Evolutionary conservation across 768 basidiomycete genomes (phyloP).

Genomic region (Naganishia vaughanmartiniae): DNA sequence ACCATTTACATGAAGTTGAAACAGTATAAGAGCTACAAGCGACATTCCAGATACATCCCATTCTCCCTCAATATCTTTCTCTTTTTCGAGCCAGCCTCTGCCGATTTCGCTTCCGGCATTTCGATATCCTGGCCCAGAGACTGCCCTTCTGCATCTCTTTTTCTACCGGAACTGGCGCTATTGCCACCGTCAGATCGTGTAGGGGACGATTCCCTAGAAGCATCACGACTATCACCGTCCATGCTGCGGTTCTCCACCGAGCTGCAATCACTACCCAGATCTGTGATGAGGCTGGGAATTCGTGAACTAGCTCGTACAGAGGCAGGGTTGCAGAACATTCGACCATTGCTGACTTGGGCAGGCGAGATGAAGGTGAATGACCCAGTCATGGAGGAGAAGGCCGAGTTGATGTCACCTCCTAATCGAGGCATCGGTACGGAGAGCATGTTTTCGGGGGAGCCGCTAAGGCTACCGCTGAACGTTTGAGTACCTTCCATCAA

Average conservation of each 20-base stretch:
- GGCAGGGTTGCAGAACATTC: conserved; percentile 8
- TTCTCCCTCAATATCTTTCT: conserved; percentile 11
- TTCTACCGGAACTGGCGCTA: conserved; percentile 11
- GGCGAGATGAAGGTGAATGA: conserved; percentile 30
- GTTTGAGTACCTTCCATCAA: neutral
- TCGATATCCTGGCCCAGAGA: conserved; percentile 15
- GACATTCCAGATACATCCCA: conserved; percentile 21
- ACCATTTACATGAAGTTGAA: neutral
- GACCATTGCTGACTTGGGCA: conserved; percentile 13
- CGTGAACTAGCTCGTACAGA: conserved; percentile 7
- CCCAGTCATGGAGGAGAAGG: conserved; percentile 26
- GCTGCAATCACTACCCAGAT: conserved; percentile 20
- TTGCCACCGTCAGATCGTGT: conserved; percentile 13
- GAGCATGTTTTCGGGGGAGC: conserved; percentile 11
- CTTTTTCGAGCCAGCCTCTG: conserved; percentile 14
- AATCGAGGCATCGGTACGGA: conserved; percentile 18
- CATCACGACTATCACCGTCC: conserved; percentile 7
- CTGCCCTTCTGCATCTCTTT: conserved; percentile 5
- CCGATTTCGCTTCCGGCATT: conserved; percentile 11
- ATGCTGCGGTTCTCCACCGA: conserved; percentile 8
- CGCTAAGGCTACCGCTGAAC: neutral
- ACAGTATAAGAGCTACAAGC: conserved; percentile 10
- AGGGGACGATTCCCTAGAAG: conserved; percentile 18
- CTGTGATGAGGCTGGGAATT: conserved; percentile 17
- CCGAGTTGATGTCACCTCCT: conserved; percentile 10